These are phyloP conservation scores for Dionaea muscipula DNA, from an alignment of 179 eudicot genomes.

Conservation along the genomic window DNA sequence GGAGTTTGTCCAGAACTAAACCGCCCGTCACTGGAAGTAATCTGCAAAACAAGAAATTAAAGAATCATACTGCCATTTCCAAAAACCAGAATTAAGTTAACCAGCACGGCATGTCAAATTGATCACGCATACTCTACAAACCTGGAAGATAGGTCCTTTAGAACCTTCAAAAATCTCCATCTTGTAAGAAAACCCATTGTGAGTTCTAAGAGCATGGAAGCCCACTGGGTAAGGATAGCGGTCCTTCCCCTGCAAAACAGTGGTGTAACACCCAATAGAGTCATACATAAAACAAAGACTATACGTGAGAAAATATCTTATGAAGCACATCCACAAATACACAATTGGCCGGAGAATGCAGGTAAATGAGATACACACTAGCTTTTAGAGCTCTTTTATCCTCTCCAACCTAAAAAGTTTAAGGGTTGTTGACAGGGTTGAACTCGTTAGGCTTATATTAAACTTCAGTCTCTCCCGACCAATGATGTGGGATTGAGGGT, in stretches of 20 bases:
- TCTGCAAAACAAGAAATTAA: constrained; percentile 26
- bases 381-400: too few species aligned
- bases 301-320: too few species aligned
- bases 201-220: constrained; percentile 58
- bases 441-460: too few species aligned
- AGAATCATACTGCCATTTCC: background rate
- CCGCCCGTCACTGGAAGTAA: constrained; percentile 58
- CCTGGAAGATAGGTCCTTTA: constrained; percentile 73
- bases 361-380: too few species aligned
- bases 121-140: constrained; percentile 20
- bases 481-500: too few species aligned
- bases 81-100: background rate
- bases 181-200: constrained; percentile 46
- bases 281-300: too few species aligned
- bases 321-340: too few species aligned
- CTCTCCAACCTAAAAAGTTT: too few species aligned
- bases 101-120: background rate
- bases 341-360: too few species aligned
- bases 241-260: constrained; percentile 69
- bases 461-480: too few species aligned
- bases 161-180: constrained; percentile 84
- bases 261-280: background rate
- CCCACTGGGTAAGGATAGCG: constrained; percentile 94
- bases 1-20: constrained; percentile 83
- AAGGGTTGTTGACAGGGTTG: too few species aligned